Base-by-base conservation (phyloP, 768 basidiomycete species). In the Mycena polygramma region DNA sequence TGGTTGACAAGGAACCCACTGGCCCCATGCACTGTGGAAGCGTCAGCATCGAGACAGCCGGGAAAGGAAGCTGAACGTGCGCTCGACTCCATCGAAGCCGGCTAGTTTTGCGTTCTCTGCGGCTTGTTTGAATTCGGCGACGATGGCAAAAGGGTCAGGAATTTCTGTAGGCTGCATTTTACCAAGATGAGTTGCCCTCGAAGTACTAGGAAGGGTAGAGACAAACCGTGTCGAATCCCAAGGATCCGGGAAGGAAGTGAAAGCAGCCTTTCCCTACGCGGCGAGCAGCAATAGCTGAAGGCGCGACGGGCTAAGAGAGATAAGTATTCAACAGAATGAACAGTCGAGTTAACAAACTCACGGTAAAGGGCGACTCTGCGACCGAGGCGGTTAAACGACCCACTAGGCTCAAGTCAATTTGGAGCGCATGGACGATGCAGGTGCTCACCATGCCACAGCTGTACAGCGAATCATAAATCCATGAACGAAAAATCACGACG, bases 41-140 rank as follows among this genome's bases (percentile, higher is more conserved):
- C 24, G 63, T 35, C n/a, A 43, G 43, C 66, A 20, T 14, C 13
- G 20, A 24, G 36, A 24, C 57, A 4, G 20, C 45, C 3, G n/a
- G n/a, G 4, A 30, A 26, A 39, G 41, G 4, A 53, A 30, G 41
- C 63, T 13, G 22, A 4, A 72, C 81, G 62, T 74, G 85, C 85
- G 65, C 78, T 89, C 87, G 35, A 88, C 83, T 7, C 88, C 88
- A 71, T 90, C 88, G 72, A 88, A 89, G 4, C 88, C 89, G n/a
- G 86, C 86, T 60, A 81, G 80, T 53, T 85, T 85, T 2, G 87
- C 87, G 54, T 85, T 85, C 37, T 81, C 63, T 2, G 87, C 87
- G 1, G 87, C 85, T 62, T 82, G 72, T 62, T 80, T 84, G 77
- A 80, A 88, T 39, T 77, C 76, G 14, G 79, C 75, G 26, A 87